phyloP scores from a whole-genome alignment of 2,329 filamentous ascomycete genomes.

The Penicillium polonicum region DNA sequence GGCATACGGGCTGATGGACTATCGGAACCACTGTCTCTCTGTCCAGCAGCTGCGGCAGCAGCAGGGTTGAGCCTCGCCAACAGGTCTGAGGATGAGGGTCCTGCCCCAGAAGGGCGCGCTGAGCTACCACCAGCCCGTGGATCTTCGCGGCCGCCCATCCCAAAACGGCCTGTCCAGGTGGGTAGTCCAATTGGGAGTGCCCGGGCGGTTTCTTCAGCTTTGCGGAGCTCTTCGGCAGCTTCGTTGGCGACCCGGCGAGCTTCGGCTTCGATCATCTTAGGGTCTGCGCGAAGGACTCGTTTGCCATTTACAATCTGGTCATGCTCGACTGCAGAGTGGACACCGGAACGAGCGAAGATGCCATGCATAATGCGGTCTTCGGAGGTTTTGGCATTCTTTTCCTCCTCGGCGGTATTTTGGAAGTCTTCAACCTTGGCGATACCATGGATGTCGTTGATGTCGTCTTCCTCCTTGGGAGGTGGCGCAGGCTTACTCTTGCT shows the following conservation, averaged over 20 bases:
- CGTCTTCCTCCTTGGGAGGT: slow-evolving; percentile 35
- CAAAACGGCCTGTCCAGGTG: slow-evolving; percentile 89
- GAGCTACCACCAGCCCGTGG: slow-evolving; percentile 40
- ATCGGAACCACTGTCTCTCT: neutral
- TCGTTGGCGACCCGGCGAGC: slow-evolving; percentile 75
- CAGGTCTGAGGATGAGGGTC: slow-evolving; percentile 43
- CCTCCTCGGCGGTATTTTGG: slow-evolving; percentile 49
- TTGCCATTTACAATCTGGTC: slow-evolving; percentile 84
- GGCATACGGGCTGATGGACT: slow-evolving; percentile 34
- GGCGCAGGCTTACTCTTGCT: neutral
- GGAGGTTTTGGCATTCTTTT: slow-evolving; percentile 35
- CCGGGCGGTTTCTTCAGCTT: slow-evolving; percentile 69
- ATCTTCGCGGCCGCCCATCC: slow-evolving; percentile 64
- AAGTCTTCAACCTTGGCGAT: slow-evolving; percentile 67
- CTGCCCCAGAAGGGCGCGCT: slow-evolving; percentile 35
- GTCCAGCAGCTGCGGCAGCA: slow-evolving; percentile 8
- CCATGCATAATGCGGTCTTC: slow-evolving; percentile 82
- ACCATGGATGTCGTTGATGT: slow-evolving; percentile 56
- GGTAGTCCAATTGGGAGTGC: slow-evolving; percentile 77
- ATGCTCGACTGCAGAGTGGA: slow-evolving; percentile 90
- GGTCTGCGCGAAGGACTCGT: slow-evolving; percentile 69
- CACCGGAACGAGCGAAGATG: slow-evolving; percentile 80
- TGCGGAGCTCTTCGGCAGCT: slow-evolving; percentile 73
- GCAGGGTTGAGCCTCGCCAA: slow-evolving; percentile 39
- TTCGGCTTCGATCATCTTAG: slow-evolving; percentile 74